A percentile compares a stretch with the other conserved stretches of the same genome.
Evolutionary conservation across 768 basidiomycete genomes (phyloP).

Genomic region (Hypholoma sublateritium): DNA sequence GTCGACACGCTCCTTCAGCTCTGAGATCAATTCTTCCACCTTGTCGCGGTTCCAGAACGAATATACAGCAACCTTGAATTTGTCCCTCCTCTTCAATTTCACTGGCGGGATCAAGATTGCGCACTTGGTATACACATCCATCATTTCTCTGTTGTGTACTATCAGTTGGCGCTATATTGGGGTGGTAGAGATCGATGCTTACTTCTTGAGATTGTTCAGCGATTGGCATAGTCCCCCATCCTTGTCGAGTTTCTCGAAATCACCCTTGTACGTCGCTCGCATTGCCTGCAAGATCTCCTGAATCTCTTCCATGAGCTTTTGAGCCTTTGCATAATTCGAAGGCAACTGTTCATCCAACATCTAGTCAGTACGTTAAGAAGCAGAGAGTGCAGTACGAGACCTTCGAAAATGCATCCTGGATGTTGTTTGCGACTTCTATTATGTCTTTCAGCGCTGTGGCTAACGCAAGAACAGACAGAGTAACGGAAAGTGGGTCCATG

Average conservation of each 20-base stretch:
- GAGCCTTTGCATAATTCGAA: background rate
- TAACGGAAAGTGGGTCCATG: background rate
- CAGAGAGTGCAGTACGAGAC: background rate
- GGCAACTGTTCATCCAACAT: background rate
- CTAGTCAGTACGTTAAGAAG: background rate
- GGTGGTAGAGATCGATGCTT: background rate
- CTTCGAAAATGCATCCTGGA: slow-evolving; percentile 2
- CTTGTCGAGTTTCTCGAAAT: background rate
- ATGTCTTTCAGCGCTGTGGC: background rate
- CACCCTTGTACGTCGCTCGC: background rate
- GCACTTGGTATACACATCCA: background rate
- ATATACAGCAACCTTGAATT: background rate
- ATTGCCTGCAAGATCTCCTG: background rate
- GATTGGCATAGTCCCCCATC: background rate
- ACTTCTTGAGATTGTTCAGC: background rate
- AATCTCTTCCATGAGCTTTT: background rate
- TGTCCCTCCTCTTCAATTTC: background rate
- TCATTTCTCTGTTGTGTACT: background rate
- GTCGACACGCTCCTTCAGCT: background rate
- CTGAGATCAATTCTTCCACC: background rate
- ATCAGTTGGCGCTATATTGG: background rate
- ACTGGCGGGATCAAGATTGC: background rate
- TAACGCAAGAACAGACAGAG: background rate
- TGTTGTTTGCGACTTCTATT: background rate
- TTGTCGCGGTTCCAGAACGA: slow-evolving; percentile 1